Percentiles rank a stretch among this genome's conserved stretches.
phyloP scores from a whole-genome alignment of 768 basidiomycete genomes.

The Lactifluus pinguis region DNA sequence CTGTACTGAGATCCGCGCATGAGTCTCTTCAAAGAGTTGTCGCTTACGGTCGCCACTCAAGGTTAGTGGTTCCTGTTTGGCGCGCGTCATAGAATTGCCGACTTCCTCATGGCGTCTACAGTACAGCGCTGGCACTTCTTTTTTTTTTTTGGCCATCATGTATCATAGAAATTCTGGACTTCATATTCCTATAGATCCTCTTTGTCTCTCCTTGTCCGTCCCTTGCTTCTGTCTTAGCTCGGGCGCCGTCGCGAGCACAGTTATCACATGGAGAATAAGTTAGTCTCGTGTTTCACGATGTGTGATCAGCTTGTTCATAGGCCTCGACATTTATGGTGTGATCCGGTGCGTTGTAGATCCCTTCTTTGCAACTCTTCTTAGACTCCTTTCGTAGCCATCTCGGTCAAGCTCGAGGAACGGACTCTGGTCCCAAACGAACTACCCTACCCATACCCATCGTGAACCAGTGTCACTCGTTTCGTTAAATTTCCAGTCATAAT shows the following conservation, averaged over 20 bases:
- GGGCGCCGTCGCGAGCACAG: conserved; percentile 84
- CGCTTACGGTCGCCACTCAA: too few species aligned
- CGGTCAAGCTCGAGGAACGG: conserved; percentile 69
- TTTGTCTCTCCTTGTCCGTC: conserved; percentile 46
- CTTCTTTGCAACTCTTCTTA: not conserved
- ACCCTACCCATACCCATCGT: conserved; percentile 43
- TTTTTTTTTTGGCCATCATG: too few species aligned
- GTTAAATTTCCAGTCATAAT: too few species aligned
- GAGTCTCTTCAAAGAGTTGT: too few species aligned
- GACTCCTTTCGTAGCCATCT: conserved; percentile 53
- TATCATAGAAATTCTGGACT: too few species aligned
- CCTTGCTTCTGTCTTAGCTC: conserved; percentile 91
- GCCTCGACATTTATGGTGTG: conserved; percentile 64
- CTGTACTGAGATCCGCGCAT: too few species aligned
- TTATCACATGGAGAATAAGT: conserved; percentile 91
- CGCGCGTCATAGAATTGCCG: too few species aligned
- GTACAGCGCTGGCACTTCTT: too few species aligned
- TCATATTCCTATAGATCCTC: conserved; percentile 50
- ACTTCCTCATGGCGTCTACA: too few species aligned
- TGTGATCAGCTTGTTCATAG: conserved; percentile 88
- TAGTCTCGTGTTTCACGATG: conserved; percentile 94
- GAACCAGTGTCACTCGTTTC: conserved; percentile 56
- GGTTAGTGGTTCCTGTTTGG: too few species aligned
- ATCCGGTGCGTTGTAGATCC: conserved; percentile 50
- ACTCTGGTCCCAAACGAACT: conserved; percentile 72